A percentile compares a stretch with the other conserved stretches of the same genome.
Evolutionary conservation across 192 early-diverging fungal species (phyloP).

Genomic region (Martensiomyces pterosporus): DNA sequence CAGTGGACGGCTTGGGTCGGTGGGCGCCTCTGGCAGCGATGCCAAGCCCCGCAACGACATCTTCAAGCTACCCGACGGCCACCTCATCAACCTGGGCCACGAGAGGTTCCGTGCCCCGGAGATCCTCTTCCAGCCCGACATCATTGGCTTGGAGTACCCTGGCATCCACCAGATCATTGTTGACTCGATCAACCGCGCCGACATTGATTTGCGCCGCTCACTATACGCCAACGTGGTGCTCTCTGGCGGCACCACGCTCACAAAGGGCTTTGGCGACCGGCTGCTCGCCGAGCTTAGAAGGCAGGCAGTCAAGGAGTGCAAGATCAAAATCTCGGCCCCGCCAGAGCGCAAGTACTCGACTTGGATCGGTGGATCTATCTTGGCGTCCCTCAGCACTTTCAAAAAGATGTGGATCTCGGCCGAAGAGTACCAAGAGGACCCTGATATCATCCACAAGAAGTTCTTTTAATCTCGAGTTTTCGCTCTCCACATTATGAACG

Average conservation of each 20-base stretch:
- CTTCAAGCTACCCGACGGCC: conserved; percentile 43
- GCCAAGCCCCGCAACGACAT: conserved; percentile 35
- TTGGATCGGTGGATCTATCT: conserved; percentile 97
- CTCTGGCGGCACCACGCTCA: conserved; percentile 95
- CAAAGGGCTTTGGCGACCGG: conserved; percentile 89
- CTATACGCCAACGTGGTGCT: conserved; percentile 90
- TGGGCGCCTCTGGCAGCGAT: conserved; percentile 69
- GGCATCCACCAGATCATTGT: conserved; percentile 93
- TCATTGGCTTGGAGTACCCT: conserved; percentile 87
- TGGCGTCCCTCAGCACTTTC: conserved; percentile 95
- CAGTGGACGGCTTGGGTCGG: conserved; percentile 52
- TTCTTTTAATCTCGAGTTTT: conserved; percentile 50
- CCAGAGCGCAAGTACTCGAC: conserved; percentile 98
- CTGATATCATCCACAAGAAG: conserved; percentile 86
- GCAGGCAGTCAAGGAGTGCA: conserved; percentile 86
- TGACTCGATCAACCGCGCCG: conserved; percentile 88
- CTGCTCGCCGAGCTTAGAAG: conserved; percentile 87
- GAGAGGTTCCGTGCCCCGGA: conserved; percentile 95
- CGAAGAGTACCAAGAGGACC: conserved; percentile 96
- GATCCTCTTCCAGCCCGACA: conserved; percentile 91
- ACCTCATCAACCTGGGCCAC: conserved; percentile 62
- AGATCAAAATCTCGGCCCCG: conserved; percentile 96
- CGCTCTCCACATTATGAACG: background rate
- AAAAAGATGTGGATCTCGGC: conserved; percentile 99
- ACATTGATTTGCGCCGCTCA: conserved; percentile 88